Percentiles rank a stretch among this genome's conserved stretches.
Conservation (phyloP, 2,329 filamentous ascomycete genomes). For the Dactylellina parvicollis region DNA sequence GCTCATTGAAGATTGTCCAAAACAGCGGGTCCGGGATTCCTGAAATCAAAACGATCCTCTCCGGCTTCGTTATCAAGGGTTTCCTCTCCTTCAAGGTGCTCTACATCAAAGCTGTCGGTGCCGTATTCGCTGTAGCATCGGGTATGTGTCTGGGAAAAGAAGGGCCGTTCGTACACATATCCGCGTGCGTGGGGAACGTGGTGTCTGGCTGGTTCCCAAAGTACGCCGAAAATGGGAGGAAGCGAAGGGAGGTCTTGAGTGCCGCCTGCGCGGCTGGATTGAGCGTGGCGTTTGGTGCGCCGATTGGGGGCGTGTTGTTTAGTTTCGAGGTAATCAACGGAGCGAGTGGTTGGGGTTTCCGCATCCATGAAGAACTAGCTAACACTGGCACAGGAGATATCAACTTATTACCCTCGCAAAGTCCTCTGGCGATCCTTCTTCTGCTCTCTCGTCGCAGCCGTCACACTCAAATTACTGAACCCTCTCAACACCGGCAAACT, state of each 20-base stretch:
- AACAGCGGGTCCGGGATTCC: slow-evolving; percentile 70
- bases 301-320: slow-evolving; percentile 71
- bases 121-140: slow-evolving; percentile 69
- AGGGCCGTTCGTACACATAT: slow-evolving; percentile 72
- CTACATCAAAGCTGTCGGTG: slow-evolving; percentile 69
- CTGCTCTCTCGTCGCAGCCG: slow-evolving; percentile 68
- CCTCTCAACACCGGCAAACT: slow-evolving; percentile 70
- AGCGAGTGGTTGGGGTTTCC: too few species aligned
- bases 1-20: too few species aligned
- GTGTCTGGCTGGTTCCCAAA: slow-evolving; percentile 67
- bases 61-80: slow-evolving; percentile 70
- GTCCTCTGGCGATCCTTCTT: slow-evolving; percentile 71
- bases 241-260: slow-evolving; percentile 69
- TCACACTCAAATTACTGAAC: slow-evolving; percentile 69
- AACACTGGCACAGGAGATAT: slow-evolving; percentile 65
- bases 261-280: slow-evolving; percentile 69
- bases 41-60: slow-evolving; percentile 71
- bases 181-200: slow-evolving; percentile 68
- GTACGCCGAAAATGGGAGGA: slow-evolving; percentile 68
- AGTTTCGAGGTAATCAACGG: slow-evolving; percentile 67
- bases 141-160: slow-evolving; percentile 72
- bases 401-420: slow-evolving; percentile 69
- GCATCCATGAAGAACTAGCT: neutral
- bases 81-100: slow-evolving; percentile 69
- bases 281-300: slow-evolving; percentile 71